Conservation (phyloP, 495 filamentous ascomycete species). For the Podospora fimiseda region DNA sequence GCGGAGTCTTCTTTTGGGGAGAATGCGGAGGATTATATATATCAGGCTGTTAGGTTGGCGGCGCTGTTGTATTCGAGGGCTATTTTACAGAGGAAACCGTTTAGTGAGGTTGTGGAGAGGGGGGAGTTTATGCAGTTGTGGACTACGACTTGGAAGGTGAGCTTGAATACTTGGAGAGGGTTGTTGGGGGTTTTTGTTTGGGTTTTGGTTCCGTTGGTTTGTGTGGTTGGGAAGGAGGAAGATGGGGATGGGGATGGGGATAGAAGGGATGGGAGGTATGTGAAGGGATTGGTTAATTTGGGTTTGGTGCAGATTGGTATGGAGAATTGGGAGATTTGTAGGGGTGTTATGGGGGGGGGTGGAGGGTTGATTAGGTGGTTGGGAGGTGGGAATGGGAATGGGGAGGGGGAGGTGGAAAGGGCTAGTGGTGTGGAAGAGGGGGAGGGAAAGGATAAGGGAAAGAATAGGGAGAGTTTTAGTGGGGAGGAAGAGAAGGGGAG, state of each 20-base stretch:
- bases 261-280: constrained; percentile 28
- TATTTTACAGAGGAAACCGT: constrained; percentile 26
- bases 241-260: constrained; percentile 21
- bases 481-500: background rate
- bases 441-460: background rate
- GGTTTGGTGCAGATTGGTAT: constrained; percentile 29
- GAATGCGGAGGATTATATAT: constrained; percentile 20
- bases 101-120: constrained; percentile 15
- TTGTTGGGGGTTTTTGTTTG: constrained; percentile 33
- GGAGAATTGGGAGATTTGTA: constrained; percentile 33
- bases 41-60: constrained; percentile 27
- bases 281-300: constrained; percentile 29
- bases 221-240: constrained; percentile 9
- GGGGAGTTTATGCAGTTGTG: constrained; percentile 28
- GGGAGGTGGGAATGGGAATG: background rate
- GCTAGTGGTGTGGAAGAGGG: background rate
- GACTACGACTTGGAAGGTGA: constrained; percentile 32
- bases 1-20: background rate
- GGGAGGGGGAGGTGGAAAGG: background rate
- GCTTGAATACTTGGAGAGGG: constrained; percentile 25
- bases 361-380: constrained; percentile 28
- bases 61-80: constrained; percentile 30
- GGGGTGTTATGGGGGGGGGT: constrained; percentile 19
- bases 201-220: constrained; percentile 23
- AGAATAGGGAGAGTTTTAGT: background rate